Base-by-base conservation (phyloP, 2,329 filamentous ascomycete species). In the Tothia fuscella region DNA sequence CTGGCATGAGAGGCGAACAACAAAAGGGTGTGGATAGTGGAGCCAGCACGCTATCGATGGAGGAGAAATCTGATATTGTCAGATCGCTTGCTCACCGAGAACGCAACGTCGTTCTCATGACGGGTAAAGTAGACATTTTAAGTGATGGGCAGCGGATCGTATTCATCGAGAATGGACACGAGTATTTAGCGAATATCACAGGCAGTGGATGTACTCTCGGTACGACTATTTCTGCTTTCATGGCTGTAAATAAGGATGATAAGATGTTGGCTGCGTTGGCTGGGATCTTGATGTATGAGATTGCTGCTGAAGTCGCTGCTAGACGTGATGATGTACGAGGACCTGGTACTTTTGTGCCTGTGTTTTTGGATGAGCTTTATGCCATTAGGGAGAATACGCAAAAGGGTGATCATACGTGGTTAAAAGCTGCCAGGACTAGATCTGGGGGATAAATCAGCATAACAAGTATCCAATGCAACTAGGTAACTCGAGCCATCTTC, bases 11-110 rank as follows among this genome's bases (percentile, higher is more conserved):
- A 19, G 43, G 19, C 12, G 34, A 25, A 2, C 74, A 78, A 48
- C 89, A 95, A 61, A 78, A 80, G 32, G 89, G 89, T 37, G 89
- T 96, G 9, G 89, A 96, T 61, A 85, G 80, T 47, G 74, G 72
- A 1, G 62, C 72, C 3, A 76, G 76, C 37, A 66, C 66, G 3
- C 59, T 75, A 47, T 56, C 65, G 14, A 50, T 64, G 1, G 53
- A 64, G 0, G 76, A 82, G 48, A 74, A 77, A 44, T 77, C 74
- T 3, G 54, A 55, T 2, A 61, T 93, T 13, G 82, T 85, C 12
- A 64, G 67, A 36, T 65, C 69, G 4, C 66, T 94, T 6, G 87
- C 89, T 1, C 60, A 59, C 6, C 69, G 77, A 42, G 78, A 87
- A 55, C 66, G 76, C 57, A 80, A 76, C 53, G 65, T 94, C 33